Conservation (phyloP, 148 eudicot species). For the Tetragonia tetragonoides region DNA sequence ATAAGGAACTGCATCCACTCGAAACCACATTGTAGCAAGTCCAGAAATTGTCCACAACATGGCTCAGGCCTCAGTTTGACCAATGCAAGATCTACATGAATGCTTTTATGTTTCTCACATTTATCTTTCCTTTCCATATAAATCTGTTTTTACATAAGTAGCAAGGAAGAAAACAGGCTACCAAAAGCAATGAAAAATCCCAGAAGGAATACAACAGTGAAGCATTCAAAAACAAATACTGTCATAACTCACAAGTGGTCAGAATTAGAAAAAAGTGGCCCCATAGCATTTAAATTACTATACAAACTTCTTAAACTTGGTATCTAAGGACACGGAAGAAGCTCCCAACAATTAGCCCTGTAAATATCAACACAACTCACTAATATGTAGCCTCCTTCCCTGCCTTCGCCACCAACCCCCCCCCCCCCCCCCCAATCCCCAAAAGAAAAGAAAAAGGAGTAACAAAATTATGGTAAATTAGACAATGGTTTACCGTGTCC, state of each 20-base stretch:
- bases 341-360: neutral
- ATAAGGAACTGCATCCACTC: neutral
- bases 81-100: no score
- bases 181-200: no score
- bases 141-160: no score
- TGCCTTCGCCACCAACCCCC: neutral
- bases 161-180: no score
- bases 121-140: no score
- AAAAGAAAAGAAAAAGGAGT: slow-evolving; percentile 1
- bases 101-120: no score
- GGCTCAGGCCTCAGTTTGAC: no score
- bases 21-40: neutral
- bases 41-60: no score
- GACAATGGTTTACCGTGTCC: slow-evolving; percentile 34
- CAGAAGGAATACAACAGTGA: no score
- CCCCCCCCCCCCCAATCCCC: neutral
- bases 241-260: neutral
- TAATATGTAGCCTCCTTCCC: neutral
- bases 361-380: neutral
- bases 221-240: no score
- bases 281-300: neutral
- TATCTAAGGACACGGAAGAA: neutral
- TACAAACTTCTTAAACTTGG: neutral
- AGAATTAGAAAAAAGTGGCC: neutral
- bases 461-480: neutral